Percentiles rank a stretch among this genome's conserved stretches.
Evolutionary conservation across 2,329 filamentous ascomycete species (phyloP).

Genomic region (Biscogniauxia marginata): DNA sequence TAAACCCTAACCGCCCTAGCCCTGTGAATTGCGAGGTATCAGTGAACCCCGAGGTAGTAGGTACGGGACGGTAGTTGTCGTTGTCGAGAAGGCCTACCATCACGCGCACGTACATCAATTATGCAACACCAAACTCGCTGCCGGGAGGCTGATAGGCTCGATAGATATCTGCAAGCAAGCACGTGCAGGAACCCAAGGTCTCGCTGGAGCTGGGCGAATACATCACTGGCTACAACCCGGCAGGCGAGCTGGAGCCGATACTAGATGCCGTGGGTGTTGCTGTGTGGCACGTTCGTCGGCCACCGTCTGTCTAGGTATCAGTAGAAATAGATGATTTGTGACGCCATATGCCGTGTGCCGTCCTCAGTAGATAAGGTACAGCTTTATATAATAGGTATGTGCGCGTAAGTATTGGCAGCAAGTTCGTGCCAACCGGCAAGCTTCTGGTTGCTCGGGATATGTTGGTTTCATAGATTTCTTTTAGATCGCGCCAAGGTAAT

Average conservation of each 20-base stretch:
- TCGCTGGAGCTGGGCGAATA: background rate
- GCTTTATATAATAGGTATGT: background rate
- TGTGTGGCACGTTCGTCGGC: background rate
- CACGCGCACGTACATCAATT: background rate
- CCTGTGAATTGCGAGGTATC: no score
- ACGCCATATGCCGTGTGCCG: background rate
- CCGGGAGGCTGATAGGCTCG: background rate
- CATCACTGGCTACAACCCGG: background rate
- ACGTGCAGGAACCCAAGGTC: background rate
- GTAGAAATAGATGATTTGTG: background rate
- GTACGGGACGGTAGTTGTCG: no score
- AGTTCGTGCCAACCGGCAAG: background rate
- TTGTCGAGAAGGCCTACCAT: no score
- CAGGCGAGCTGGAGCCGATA: background rate
- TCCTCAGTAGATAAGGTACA: background rate
- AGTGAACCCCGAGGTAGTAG: no score
- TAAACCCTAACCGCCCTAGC: background rate
- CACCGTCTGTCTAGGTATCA: background rate
- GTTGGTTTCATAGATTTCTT: background rate
- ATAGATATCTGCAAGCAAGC: background rate
- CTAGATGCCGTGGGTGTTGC: background rate
- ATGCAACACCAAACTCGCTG: background rate
- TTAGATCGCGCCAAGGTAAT: no score
- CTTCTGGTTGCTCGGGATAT: background rate
- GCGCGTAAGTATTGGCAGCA: background rate